A percentile compares a stretch with the other conserved stretches of the same genome.
Evolutionary conservation across 495 filamentous ascomycete genomes (phyloP).

Genomic region (Aspergillus taichungensis): DNA sequence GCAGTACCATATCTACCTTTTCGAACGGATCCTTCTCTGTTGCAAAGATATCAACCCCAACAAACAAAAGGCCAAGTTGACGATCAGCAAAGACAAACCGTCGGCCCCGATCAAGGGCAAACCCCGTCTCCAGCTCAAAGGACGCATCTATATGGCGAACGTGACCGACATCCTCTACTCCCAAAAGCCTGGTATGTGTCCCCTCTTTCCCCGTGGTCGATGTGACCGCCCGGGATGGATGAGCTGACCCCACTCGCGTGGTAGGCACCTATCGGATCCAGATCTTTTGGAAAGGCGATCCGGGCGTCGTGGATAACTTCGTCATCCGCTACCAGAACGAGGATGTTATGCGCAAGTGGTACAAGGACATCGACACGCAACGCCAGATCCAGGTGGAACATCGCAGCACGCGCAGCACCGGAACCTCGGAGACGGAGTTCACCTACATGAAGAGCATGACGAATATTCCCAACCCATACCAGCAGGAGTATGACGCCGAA

Average conservation of each 20-base stretch:
- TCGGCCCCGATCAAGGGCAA: slow-evolving; percentile 64
- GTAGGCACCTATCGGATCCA: slow-evolving; percentile 86
- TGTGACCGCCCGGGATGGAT: no score
- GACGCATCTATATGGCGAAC: slow-evolving; percentile 98
- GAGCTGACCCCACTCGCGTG: slow-evolving; percentile 2
- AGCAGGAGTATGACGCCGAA: slow-evolving; percentile 69
- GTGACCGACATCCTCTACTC: slow-evolving; percentile 86
- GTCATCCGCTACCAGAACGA: slow-evolving; percentile 87
- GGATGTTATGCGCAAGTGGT: slow-evolving; percentile 87
- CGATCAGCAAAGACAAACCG: slow-evolving; percentile 57
- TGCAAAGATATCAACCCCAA: slow-evolving; percentile 90
- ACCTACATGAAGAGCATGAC: slow-evolving; percentile 63
- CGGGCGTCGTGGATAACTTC: slow-evolving; percentile 92
- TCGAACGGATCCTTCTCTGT: slow-evolving; percentile 89
- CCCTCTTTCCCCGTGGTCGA: no score
- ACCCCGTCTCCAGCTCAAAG: slow-evolving; percentile 84
- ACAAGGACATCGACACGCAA: slow-evolving; percentile 46
- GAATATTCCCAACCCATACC: slow-evolving; percentile 69
- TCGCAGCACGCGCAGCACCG: slow-evolving; percentile 41
- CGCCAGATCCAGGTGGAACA: slow-evolving; percentile 35
- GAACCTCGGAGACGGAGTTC: slow-evolving; percentile 66
- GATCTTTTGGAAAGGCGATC: slow-evolving; percentile 98
- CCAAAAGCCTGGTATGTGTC: slow-evolving; percentile 74
- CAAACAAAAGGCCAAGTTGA: slow-evolving; percentile 69
- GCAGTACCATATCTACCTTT: slow-evolving; percentile 95